Evolutionary conservation across 345 rosid genomes (phyloP), one percentile per base, ranked within the genome.

Genomic region (Moricandia moricandioides): DNA sequence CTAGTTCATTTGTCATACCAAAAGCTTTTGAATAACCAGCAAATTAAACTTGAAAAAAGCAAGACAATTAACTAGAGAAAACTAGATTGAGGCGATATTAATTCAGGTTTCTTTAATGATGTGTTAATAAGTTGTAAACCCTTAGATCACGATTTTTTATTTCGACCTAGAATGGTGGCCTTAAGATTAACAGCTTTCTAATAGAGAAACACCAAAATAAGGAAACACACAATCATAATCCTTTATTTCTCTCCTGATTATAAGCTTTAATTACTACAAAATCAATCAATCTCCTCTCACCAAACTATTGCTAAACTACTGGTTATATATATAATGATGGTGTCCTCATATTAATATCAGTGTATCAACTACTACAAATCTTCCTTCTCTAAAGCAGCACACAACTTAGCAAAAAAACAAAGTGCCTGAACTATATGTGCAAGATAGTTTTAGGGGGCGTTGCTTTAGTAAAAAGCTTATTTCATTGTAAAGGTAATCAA

Each of bases 231-330:
- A 39, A 27, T 70, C 56, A 58, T 58, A 10, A 27, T 14, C 29
- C 18, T 57, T 57, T 27, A 9, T 10, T 40, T 58, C 17, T 72
- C 39, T 18, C 35, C 14, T 14, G 17, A 33, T 49, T 13, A 33
- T 21, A 21, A 21, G 52, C n/a, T 58, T 40, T n/a, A n/a, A n/a
- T n/a, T 26, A 62, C 16, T 71, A 62, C 4, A 72, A 72, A 72
- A 54, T 37, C 29, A 60, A 37, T 10, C 70, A 52, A 52, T 29
- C 57, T 57, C 16, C 1, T 18, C 55, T 18, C 55, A 43, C 33
- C 4, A 27, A 26, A 26, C 31, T 31, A 26, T 43, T 26, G 8
- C 18, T 63, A n/a, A 24, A 39, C 8, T 35, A 69, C 13, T 24
- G 26, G 27, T 57, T 5, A 39, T n/a, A 27, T 5, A 39, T n/a